A percentile compares a stretch with the other conserved stretches of the same genome.
phyloP scores from a whole-genome alignment of 768 basidiomycete genomes.

The Neoboletus subvelutipes region DNA sequence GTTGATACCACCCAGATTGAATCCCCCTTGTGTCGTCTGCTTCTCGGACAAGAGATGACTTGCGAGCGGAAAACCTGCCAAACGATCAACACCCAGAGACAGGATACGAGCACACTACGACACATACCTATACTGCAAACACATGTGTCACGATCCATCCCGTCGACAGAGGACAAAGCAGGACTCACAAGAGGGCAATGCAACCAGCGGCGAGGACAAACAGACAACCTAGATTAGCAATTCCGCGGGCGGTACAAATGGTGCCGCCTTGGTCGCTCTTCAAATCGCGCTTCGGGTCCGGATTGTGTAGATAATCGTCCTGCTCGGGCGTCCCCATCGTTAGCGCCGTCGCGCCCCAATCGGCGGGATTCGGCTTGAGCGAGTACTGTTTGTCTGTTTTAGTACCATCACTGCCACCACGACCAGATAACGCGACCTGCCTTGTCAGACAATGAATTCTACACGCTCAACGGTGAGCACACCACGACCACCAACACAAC shows the following conservation, averaged over 20 bases:
- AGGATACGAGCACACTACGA: background rate
- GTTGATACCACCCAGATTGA: conserved; percentile 76
- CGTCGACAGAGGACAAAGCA: background rate
- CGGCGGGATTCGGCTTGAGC: conserved; percentile 43
- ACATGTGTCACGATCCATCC: background rate
- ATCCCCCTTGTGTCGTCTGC: conserved; percentile 49
- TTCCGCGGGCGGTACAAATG: conserved; percentile 60
- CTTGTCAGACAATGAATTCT: conserved; percentile 32
- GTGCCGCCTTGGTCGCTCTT: conserved; percentile 56
- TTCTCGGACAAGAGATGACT: conserved; percentile 43
- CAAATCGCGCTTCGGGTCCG: conserved; percentile 53
- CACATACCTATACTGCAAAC: conserved; percentile 18
- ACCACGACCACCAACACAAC: background rate
- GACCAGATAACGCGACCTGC: conserved; percentile 1
- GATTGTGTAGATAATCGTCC: conserved; percentile 66
- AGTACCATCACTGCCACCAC: background rate
- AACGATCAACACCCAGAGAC: background rate
- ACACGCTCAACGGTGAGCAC: background rate
- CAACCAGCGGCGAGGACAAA: conserved; percentile 49
- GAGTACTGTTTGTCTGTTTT: conserved; percentile 33
- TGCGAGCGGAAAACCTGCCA: conserved; percentile 49
- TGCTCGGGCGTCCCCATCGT: conserved; percentile 47
- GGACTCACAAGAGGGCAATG: conserved; percentile 57
- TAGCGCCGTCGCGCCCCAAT: conserved; percentile 49
- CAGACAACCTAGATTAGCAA: conserved; percentile 68